Evolutionary conservation across 805 yeast species (phyloP).

Genomic region (Wickerhamiella parazyma): DNA sequence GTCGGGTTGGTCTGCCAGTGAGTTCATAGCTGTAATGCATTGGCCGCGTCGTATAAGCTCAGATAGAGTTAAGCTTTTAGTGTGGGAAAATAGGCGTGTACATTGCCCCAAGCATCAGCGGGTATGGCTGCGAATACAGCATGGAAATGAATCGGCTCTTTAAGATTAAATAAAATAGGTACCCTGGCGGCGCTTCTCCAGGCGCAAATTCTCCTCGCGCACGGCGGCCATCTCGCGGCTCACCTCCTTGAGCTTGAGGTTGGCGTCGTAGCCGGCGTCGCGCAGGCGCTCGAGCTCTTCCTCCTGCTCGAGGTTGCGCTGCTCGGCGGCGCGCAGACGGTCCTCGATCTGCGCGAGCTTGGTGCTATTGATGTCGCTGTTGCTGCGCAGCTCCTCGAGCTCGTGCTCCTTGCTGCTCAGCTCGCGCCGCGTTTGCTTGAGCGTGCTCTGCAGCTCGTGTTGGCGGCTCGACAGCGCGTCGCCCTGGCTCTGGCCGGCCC

Average conservation of each 20-base stretch:
- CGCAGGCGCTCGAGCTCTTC: slow-evolving; percentile 26
- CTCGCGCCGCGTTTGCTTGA: slow-evolving; percentile 19
- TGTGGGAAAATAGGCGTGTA: too few relatives aligned
- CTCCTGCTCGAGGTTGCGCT: slow-evolving; percentile 32
- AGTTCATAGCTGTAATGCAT: too few relatives aligned
- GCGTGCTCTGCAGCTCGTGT: slow-evolving; percentile 25
- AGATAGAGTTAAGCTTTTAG: too few relatives aligned
- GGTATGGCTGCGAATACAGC: too few relatives aligned
- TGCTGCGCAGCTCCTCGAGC: slow-evolving; percentile 18
- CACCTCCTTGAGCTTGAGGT: slow-evolving; percentile 5
- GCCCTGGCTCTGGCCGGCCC: slow-evolving; percentile 31
- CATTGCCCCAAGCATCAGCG: too few relatives aligned
- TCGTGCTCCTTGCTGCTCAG: slow-evolving; percentile 17
- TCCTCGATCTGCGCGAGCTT: slow-evolving; percentile 28
- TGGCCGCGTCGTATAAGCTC: too few relatives aligned
- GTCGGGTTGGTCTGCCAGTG: too few relatives aligned
- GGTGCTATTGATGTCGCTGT: slow-evolving; percentile 22
- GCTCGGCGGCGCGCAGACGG: slow-evolving; percentile 40
- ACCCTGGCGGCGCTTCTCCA: slow-evolving; percentile 1
- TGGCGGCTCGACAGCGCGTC: slow-evolving; percentile 18
- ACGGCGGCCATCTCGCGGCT: slow-evolving; percentile 3
- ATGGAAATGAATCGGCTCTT: background rate
- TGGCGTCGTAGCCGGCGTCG: slow-evolving; percentile 21
- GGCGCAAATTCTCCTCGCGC: slow-evolving; percentile 6
- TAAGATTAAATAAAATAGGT: background rate